These are phyloP conservation scores for Neurospora sp. DNA, from an alignment of 495 filamentous ascomycete species.

Conservation along the genomic window DNA sequence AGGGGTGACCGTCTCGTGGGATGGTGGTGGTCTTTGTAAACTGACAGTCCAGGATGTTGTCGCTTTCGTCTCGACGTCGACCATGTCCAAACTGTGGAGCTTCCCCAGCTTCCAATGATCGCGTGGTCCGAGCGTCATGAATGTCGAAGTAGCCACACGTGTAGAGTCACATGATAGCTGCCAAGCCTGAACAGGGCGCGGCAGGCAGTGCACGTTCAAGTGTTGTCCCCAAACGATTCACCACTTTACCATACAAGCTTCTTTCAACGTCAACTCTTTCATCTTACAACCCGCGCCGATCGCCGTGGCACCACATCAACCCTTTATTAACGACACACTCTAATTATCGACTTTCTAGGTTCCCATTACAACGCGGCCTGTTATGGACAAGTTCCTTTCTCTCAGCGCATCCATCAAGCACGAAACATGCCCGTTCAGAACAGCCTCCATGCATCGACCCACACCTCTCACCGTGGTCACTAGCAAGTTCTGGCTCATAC, in stretches of 20 bases:
- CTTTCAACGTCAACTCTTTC: neutral
- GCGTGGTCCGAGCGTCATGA: neutral
- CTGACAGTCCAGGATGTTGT: neutral
- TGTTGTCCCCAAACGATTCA: neutral
- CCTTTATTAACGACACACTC: neutral
- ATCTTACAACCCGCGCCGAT: neutral
- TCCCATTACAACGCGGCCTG: neutral
- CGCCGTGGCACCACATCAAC: neutral
- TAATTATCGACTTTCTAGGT: neutral
- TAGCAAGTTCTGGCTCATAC: neutral
- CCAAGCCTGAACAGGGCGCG: neutral
- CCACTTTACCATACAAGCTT: neutral
- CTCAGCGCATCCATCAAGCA: no score
- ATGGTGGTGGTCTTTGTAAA: conserved; percentile 7
- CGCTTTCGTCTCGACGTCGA: neutral
- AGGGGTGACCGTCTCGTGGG: conserved; percentile 15
- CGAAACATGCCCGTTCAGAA: no score
- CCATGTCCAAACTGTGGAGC: neutral
- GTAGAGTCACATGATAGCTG: neutral
- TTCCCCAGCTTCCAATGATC: neutral
- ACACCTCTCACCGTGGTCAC: neutral
- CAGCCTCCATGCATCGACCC: no score
- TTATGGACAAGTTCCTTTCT: neutral
- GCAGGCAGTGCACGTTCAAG: neutral
- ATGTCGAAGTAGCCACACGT: neutral